phyloP scores from a whole-genome alignment of 805 yeast genomes.

The Saccharomycodes ludwigii region DNA sequence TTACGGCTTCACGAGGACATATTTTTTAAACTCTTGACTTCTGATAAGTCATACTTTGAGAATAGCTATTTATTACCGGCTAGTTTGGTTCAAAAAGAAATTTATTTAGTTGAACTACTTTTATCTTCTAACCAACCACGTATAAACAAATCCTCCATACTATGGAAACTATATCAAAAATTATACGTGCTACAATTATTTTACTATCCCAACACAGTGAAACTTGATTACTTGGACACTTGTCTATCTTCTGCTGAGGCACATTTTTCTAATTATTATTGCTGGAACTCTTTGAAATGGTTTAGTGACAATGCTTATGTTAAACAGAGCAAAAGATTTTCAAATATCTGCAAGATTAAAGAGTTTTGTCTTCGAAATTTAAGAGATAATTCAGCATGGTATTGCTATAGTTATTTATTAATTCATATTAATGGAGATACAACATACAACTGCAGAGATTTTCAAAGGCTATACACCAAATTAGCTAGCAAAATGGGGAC shows the following conservation, averaged over 20 bases:
- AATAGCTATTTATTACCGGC: conserved; percentile 1
- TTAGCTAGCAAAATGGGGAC: too few relatives aligned
- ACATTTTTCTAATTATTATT: conserved; percentile 28
- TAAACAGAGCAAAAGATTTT: conserved; percentile 3
- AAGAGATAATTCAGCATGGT: conserved; percentile 27
- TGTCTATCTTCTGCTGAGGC: conserved; percentile 18
- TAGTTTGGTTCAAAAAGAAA: conserved; percentile 11
- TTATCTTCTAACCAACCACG: conserved; percentile 23
- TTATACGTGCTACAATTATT: conserved; percentile 11
- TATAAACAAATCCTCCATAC: conserved; percentile 27
- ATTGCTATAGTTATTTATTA: conserved; percentile 12
- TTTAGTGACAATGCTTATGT: conserved; percentile 14
- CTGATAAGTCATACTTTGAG: neutral
- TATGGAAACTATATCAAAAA: conserved; percentile 25
- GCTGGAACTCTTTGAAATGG: conserved; percentile 28
- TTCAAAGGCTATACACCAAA: too few relatives aligned
- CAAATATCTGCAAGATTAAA: conserved; percentile 9
- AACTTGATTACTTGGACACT: conserved; percentile 9
- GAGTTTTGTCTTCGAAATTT: conserved; percentile 17
- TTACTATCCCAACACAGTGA: neutral
- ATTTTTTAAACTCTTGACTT: conserved; percentile 8
- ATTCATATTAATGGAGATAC: neutral
- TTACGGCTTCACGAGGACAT: conserved; percentile 21
- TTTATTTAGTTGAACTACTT: conserved; percentile 13
- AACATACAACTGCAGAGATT: too few relatives aligned